Conservation (phyloP, 2,329 filamentous ascomycete species). For the Sporothrix inflata region DNA sequence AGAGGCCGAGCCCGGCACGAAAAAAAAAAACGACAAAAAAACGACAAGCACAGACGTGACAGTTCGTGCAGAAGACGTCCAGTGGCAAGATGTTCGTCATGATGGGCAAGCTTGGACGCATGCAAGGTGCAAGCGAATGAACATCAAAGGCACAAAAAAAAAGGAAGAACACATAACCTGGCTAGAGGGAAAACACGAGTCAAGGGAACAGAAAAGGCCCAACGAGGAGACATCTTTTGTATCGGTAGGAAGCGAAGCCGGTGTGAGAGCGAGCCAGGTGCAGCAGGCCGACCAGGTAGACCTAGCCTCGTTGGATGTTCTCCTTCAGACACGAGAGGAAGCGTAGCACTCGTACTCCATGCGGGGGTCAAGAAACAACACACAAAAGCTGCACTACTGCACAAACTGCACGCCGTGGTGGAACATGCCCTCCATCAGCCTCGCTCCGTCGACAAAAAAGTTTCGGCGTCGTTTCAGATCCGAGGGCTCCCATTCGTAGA, state of each 20-base stretch:
- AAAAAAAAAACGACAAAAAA: no score
- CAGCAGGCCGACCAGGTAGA: no score
- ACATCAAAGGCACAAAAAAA: background rate
- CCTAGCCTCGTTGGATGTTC: no score
- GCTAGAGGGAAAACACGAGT: background rate
- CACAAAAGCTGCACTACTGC: background rate
- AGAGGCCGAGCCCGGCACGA: no score
- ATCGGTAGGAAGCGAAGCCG: conserved; percentile 10
- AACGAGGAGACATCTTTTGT: background rate
- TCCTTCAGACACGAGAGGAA: no score
- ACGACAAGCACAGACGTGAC: background rate
- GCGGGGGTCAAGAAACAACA: no score
- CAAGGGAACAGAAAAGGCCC: background rate
- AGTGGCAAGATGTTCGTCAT: background rate
- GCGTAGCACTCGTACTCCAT: background rate
- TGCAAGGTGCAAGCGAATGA: conserved; percentile 7
- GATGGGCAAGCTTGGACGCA: background rate
- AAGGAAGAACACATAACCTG: background rate
- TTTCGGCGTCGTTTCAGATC: conserved; percentile 30
- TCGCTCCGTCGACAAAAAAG: background rate
- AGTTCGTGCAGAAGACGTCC: background rate
- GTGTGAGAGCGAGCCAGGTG: conserved; percentile 12
- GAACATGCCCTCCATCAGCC: background rate
- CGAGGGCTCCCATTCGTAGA: conserved; percentile 9
- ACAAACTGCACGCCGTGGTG: background rate